Percentiles rank a stretch among this genome's conserved stretches.
phyloP scores from a whole-genome alignment of 768 basidiomycete genomes.

The Hygrocybe coccinea region DNA sequence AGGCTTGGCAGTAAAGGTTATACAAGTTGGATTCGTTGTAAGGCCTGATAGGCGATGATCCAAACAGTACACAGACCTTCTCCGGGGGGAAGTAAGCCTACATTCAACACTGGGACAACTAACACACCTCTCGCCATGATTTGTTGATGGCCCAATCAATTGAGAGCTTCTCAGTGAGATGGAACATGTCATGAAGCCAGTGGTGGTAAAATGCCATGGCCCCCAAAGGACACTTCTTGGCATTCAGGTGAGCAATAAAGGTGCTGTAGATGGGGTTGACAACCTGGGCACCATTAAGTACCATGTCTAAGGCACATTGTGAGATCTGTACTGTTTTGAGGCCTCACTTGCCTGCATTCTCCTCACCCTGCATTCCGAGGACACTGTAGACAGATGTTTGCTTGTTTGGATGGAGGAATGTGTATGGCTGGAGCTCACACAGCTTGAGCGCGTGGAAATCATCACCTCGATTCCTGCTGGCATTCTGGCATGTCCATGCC shows the following conservation, averaged over 20 bases:
- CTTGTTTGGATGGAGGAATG: conserved; percentile 21
- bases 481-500: conserved; percentile 25
- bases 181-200: conserved; percentile 21
- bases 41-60: background rate
- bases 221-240: conserved; percentile 24
- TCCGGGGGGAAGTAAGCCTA: background rate
- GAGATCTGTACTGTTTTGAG: conserved; percentile 22
- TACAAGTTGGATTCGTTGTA: conserved; percentile 16
- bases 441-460: conserved; percentile 25
- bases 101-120: background rate
- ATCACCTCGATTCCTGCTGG: conserved; percentile 29
- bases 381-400: conserved; percentile 16
- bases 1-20: conserved; percentile 19
- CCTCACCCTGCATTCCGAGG: conserved; percentile 27
- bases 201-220: conserved; percentile 27
- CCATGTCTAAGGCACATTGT: background rate
- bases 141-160: conserved; percentile 29
- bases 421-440: conserved; percentile 25
- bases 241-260: conserved; percentile 26
- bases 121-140: conserved; percentile 24
- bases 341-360: conserved; percentile 21
- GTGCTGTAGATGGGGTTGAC: conserved; percentile 27
- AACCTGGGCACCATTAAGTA: conserved; percentile 13
- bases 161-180: conserved; percentile 12
- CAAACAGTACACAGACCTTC: background rate